Conservation (phyloP, 2,329 filamentous ascomycete genomes). For the Leptographium lundbergii region DNA sequence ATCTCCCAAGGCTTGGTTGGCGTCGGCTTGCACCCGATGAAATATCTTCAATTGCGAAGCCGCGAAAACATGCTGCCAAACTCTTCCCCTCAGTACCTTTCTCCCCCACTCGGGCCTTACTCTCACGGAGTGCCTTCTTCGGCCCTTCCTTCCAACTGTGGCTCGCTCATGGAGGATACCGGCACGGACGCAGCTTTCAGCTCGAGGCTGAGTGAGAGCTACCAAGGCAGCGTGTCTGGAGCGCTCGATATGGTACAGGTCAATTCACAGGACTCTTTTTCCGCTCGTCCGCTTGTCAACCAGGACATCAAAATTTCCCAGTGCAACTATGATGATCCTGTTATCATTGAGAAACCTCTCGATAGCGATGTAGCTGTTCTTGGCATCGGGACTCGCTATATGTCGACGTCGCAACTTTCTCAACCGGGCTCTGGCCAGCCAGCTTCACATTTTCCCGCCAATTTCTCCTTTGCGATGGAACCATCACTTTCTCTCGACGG, state of each 20-base stretch:
- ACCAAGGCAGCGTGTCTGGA: slow-evolving; percentile 17
- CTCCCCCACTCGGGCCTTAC: slow-evolving; percentile 4
- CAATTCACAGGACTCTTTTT: slow-evolving; percentile 20
- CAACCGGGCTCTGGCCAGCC: background rate
- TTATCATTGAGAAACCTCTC: slow-evolving; percentile 9
- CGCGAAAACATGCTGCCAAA: background rate
- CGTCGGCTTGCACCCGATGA: slow-evolving; percentile 8
- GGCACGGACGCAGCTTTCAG: slow-evolving; percentile 21
- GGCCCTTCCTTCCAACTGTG: slow-evolving; percentile 19
- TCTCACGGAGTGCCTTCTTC: background rate
- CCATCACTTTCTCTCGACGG: background rate
- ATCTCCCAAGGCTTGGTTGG: background rate
- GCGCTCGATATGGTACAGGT: slow-evolving; percentile 18
- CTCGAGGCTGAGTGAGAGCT: slow-evolving; percentile 19
- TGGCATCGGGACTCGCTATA: slow-evolving; percentile 2
- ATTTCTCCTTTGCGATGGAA: background rate
- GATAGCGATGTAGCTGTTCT: slow-evolving; percentile 3
- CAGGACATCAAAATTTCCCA: background rate
- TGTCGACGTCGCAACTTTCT: background rate
- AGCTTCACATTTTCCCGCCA: background rate
- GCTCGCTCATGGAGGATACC: slow-evolving; percentile 22
- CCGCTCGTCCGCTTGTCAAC: background rate
- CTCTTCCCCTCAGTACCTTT: background rate
- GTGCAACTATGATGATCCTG: background rate
- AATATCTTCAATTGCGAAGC: slow-evolving; percentile 6